These are phyloP conservation scores for Cyclotella choctawhatcheeana DNA, from an alignment of 108 stramenopile genomes.

Conservation along the genomic window DNA sequence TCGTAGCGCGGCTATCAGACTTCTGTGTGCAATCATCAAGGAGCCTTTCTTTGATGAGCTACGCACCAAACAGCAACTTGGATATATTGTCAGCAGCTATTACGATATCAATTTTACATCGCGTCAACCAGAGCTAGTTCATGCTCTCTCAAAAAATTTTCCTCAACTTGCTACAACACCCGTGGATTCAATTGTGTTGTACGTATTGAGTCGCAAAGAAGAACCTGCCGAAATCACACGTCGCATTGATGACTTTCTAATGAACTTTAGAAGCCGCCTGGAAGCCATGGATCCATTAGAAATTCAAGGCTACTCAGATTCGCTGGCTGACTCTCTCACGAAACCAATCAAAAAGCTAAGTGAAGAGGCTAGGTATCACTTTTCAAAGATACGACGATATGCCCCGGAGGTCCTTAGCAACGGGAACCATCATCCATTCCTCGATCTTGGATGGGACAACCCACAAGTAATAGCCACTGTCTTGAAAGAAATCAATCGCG, in stretches of 20 bases:
- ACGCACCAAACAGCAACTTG: constrained; percentile 83
- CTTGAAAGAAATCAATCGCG: constrained; percentile 55
- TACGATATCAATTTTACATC: constrained; percentile 73
- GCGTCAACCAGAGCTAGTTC: constrained; percentile 19
- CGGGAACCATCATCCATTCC: constrained; percentile 10
- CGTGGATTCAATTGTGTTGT: constrained; percentile 74
- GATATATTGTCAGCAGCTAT: constrained; percentile 79
- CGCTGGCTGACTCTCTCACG: constrained; percentile 69
- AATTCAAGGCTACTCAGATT: constrained; percentile 67
- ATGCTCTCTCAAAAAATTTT: not conserved
- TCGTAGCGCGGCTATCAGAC: constrained; percentile 70
- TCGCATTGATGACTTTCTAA: constrained; percentile 85
- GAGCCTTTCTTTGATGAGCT: constrained; percentile 87
- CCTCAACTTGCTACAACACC: constrained; percentile 55
- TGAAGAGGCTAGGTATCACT: constrained; percentile 63
- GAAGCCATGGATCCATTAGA: constrained; percentile 71
- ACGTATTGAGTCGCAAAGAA: constrained; percentile 75
- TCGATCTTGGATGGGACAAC: constrained; percentile 69
- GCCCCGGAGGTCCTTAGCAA: constrained; percentile 64
- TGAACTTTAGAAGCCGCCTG: constrained; percentile 59
- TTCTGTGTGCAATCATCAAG: constrained; percentile 79
- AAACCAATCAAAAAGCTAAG: constrained; percentile 82
- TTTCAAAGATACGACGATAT: constrained; percentile 67
- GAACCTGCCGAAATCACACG: constrained; percentile 66
- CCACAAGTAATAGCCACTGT: constrained; percentile 59